Evolutionary conservation across 768 basidiomycete species (phyloP).

Genomic region (Butyriboletus loyo): DNA sequence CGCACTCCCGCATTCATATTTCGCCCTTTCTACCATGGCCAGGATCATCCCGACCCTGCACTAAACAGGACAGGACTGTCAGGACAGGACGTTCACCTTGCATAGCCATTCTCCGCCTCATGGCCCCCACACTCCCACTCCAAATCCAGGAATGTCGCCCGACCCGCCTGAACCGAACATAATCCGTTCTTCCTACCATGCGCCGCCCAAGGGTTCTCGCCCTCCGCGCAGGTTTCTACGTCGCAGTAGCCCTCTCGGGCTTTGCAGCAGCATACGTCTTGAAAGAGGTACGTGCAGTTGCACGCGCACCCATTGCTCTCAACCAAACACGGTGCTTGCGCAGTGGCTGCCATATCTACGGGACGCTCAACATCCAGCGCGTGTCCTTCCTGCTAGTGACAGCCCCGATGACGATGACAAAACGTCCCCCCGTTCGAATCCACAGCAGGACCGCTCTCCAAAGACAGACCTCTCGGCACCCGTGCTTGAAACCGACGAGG

Average conservation of each 20-base stretch:
- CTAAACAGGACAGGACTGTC: background rate
- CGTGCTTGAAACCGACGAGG: background rate
- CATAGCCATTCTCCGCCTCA: background rate
- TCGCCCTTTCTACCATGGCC: too few species aligned
- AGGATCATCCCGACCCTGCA: background rate
- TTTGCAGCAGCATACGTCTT: slow-evolving; percentile 22
- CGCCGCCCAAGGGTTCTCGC: slow-evolving; percentile 7
- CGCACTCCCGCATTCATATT: too few species aligned
- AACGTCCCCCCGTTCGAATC: background rate
- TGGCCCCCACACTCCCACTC: background rate
- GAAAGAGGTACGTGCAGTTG: slow-evolving; percentile 7
- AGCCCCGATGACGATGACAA: background rate
- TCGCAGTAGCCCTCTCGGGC: slow-evolving; percentile 15
- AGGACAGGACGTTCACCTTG: too few species aligned
- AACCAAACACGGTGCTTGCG: background rate
- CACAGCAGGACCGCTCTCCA: background rate
- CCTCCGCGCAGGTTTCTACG: slow-evolving; percentile 4
- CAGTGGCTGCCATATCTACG: slow-evolving; percentile 12
- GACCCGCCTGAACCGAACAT: background rate
- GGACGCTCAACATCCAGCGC: background rate
- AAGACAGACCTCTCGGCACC: background rate
- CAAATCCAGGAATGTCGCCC: background rate
- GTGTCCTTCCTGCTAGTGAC: background rate
- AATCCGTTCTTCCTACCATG: background rate
- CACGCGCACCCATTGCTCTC: background rate